These are phyloP conservation scores for Coniochaeta sp. DNA, from an alignment of 2,329 filamentous ascomycete species.

Conservation along the genomic window DNA sequence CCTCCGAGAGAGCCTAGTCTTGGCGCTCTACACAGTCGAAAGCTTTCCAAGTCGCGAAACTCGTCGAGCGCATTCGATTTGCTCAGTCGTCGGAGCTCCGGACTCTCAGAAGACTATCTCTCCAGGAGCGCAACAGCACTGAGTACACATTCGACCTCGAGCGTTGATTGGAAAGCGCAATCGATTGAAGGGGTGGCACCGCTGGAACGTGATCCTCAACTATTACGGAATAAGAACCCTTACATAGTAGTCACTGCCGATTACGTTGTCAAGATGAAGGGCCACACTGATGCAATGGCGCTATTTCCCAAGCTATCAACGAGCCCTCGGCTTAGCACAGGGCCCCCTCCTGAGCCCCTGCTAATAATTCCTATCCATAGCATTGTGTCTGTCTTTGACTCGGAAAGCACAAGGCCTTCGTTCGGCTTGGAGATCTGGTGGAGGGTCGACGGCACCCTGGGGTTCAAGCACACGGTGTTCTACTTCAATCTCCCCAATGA, in stretches of 20 bases:
- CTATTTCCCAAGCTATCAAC: constrained; percentile 36
- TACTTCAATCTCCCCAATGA: constrained; percentile 41
- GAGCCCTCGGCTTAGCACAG: constrained; percentile 17
- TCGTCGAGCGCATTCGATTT: constrained; percentile 15
- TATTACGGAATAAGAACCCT: constrained; percentile 36
- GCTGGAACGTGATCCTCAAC: constrained; percentile 40
- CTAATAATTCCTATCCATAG: constrained; percentile 41
- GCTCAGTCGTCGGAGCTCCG: constrained; percentile 19
- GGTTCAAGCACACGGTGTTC: constrained; percentile 39
- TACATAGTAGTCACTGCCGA: constrained; percentile 45
- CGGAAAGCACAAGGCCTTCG: constrained; percentile 39
- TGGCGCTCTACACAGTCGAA: constrained; percentile 9
- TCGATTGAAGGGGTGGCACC: constrained; percentile 28
- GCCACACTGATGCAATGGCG: constrained; percentile 35
- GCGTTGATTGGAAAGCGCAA: constrained; percentile 24
- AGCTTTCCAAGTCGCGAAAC: constrained; percentile 14
- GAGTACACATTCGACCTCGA: constrained; percentile 18
- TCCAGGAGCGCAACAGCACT: constrained; percentile 12
- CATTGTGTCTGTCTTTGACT: constrained; percentile 44
- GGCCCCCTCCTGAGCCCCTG: constrained; percentile 19
- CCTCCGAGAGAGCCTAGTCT: constrained; percentile 5
- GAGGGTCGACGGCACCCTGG: constrained; percentile 35
- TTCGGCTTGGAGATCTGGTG: constrained; percentile 52
- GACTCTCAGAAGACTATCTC: constrained; percentile 17
- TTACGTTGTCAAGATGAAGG: constrained; percentile 42